phyloP scores from a whole-genome alignment of 1,139 yeast species.

The Sugiyamaella castrensis region DNA sequence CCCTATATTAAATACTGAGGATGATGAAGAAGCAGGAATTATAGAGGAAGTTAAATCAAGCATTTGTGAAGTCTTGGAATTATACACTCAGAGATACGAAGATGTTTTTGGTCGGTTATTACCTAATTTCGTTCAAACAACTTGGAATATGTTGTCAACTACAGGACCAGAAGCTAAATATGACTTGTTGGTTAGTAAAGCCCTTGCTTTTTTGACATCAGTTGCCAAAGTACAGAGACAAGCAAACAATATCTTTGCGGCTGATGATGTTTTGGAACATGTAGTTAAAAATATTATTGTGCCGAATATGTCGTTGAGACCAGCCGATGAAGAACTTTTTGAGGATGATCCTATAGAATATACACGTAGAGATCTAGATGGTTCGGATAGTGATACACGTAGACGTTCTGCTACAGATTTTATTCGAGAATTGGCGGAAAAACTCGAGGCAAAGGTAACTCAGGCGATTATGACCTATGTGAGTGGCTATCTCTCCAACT shows the following conservation, averaged over 20 bases:
- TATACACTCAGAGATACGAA: slow-evolving; percentile 87
- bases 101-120: slow-evolving; percentile 81
- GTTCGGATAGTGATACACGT: slow-evolving; percentile 89
- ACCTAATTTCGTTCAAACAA: slow-evolving; percentile 71
- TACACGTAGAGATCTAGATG: slow-evolving; percentile 90
- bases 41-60: slow-evolving; percentile 75
- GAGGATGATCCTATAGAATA: slow-evolving; percentile 96
- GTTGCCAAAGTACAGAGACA: slow-evolving; percentile 69
- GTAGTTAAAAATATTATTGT: slow-evolving; percentile 79
- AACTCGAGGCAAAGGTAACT: slow-evolving; percentile 72
- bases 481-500: slow-evolving; percentile 57
- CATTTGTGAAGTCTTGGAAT: slow-evolving; percentile 77
- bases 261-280: slow-evolving; percentile 66
- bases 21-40: slow-evolving; percentile 71
- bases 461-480: slow-evolving; percentile 75
- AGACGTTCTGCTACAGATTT: slow-evolving; percentile 90
- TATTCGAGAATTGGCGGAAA: slow-evolving; percentile 78
- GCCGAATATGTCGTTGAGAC: slow-evolving; percentile 79
- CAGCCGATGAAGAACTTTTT: slow-evolving; percentile 84
- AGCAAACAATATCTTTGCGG: slow-evolving; percentile 54
- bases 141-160: slow-evolving; percentile 74
- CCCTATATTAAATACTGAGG: slow-evolving; percentile 50
- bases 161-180: slow-evolving; percentile 71
- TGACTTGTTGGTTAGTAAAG: slow-evolving; percentile 79
- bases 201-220: slow-evolving; percentile 78